Evolutionary conservation across 192 early-diverging fungal species (phyloP), one percentile per base, ranked within the genome.

Genomic region (Podila clonocystis): DNA sequence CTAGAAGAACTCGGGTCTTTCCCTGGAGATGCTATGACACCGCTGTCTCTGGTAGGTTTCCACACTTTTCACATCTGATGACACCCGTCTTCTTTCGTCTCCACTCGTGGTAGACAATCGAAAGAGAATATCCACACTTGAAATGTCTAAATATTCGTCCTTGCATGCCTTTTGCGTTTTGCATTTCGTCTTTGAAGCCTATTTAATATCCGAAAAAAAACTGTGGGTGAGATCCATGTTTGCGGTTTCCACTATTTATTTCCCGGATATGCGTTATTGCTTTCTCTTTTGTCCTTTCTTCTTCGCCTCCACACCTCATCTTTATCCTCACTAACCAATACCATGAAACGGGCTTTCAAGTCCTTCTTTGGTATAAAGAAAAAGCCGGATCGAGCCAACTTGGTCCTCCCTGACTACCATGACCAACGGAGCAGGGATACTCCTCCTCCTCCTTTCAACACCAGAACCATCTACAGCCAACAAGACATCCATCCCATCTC

Each of bases 301-400:
- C 24, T 55, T 55, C 24, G 12, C 22, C 52, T 22, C 17, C 24
- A 24, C 1, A 55, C 52, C 19, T 55, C 24, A 0, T 12, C 52
- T 19, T 55, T 17, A 5, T 28, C 49, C 20, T 13, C 19, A 20
- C 15, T 50, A 5, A 50, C 34, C 24, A 8, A 31, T 13, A 13
- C 20, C 15, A 73, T 73, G 71, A 73, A 73, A 20, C 58, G 58
- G 57, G 71, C 34, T 19, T 59, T 73, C 20, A 41, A 34, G 26
- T 60, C 71, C 24, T 59, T 73, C 41, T 63, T 73, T 55, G 71
- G 71, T 11, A 29, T 58, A 15, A 73, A 73, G 55, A 58, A 68
- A 38, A 19, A 31, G 12, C 15, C 62, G 33, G 20, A n/a, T n/a
- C 30, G 26, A n/a, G 34, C 12, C 20, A 20, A 11, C 13, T 20